Evolutionary conservation across 345 rosid species (phyloP).

Genomic region (Conringia planisiliqua): DNA sequence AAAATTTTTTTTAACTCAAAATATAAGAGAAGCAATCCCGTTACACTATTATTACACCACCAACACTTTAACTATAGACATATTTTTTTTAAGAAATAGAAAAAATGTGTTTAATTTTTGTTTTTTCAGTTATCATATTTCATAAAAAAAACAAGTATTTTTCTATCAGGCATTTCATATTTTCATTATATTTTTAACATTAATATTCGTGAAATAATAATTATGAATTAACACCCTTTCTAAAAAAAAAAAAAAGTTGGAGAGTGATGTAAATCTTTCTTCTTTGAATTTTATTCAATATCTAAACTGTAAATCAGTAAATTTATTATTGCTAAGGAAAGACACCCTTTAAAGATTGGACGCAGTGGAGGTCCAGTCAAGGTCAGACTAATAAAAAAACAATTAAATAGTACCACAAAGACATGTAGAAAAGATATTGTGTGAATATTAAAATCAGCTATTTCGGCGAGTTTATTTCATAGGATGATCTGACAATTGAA

Average conservation of each 20-base stretch:
- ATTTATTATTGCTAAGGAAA: neutral
- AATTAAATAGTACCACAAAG: conserved; percentile 1
- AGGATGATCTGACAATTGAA: conserved; percentile 31
- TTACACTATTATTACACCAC: too few species aligned
- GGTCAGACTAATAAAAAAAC: conserved; percentile 8
- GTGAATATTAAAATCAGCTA: conserved; percentile 30
- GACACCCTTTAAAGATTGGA: neutral
- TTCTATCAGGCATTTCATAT: neutral
- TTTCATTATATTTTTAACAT: neutral
- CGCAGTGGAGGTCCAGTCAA: conserved; percentile 6
- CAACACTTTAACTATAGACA: too few species aligned
- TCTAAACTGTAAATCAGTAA: neutral
- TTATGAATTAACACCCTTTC: neutral
- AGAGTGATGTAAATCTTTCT: neutral
- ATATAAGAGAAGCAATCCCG: too few species aligned
- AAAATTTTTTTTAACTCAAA: too few species aligned
- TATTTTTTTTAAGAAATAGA: too few species aligned
- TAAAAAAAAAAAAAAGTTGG: neutral
- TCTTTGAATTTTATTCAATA: neutral
- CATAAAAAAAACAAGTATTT: neutral
- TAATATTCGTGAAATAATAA: too few species aligned
- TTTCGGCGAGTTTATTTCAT: conserved; percentile 27
- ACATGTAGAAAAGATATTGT: conserved; percentile 6
- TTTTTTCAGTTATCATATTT: neutral
- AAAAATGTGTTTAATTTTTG: neutral